These are phyloP conservation scores for Epichloe typhina DNA, from an alignment of 2,329 filamentous ascomycete species.

Conservation along the genomic window DNA sequence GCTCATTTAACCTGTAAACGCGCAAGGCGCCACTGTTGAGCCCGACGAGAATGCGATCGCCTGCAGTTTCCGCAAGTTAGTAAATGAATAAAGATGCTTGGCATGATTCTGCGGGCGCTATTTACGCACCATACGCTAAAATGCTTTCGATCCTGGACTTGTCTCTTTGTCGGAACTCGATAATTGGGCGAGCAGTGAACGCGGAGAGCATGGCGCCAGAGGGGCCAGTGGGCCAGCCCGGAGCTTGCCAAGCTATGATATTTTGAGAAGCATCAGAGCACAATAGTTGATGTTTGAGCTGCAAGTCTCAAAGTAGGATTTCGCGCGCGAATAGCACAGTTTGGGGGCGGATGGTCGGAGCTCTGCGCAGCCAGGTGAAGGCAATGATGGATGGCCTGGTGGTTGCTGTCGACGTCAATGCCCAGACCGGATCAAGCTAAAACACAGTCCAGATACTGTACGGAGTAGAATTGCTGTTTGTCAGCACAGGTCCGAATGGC, in stretches of 20 bases:
- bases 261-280: slow-evolving; percentile 10
- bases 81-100: background rate
- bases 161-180: slow-evolving; percentile 92
- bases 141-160: slow-evolving; percentile 97
- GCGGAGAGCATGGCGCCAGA: slow-evolving; percentile 74
- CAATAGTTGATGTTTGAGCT: background rate
- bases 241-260: slow-evolving; percentile 18
- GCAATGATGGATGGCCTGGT: background rate
- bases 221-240: slow-evolving; percentile 29
- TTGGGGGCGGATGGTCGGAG: background rate
- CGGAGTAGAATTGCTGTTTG: background rate
- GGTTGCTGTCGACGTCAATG: background rate
- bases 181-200: slow-evolving; percentile 89
- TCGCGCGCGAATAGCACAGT: background rate
- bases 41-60: slow-evolving; percentile 83
- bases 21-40: slow-evolving; percentile 80
- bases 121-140: slow-evolving; percentile 61
- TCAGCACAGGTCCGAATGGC: no score
- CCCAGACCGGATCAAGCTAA: background rate
- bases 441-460: background rate
- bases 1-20: slow-evolving; percentile 81
- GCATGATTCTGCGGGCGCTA: background rate
- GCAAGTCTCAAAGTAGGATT: background rate
- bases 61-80: slow-evolving; percentile 24
- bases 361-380: background rate